These are phyloP conservation scores for Cryptosporidium muris DNA, from an alignment of 169 alveolate species.

Conservation along the genomic window DNA sequence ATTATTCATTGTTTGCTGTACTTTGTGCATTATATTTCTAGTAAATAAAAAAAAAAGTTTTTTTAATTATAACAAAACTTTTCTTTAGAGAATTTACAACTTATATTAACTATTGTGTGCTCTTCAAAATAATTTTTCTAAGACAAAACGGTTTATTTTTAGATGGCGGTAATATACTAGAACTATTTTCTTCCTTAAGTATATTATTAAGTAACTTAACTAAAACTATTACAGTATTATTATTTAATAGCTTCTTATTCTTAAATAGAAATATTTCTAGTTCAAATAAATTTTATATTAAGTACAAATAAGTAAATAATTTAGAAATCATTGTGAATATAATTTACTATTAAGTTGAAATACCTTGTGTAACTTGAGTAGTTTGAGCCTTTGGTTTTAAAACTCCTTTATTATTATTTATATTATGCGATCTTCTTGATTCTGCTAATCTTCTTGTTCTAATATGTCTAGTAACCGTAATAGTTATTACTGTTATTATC, in stretches of 20 bases:
- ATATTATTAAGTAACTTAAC: no score
- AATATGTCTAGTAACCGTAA: constrained; percentile 42
- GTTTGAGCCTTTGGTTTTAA: background rate
- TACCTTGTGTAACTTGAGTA: no score
- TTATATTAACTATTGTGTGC: constrained; percentile 20
- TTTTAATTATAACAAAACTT: background rate
- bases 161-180: constrained; percentile 61
- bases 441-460: constrained; percentile 40
- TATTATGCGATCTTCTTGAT: background rate
- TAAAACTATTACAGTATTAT: background rate
- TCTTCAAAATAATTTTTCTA: background rate
- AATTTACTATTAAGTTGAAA: no score
- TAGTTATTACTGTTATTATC: constrained; percentile 20
- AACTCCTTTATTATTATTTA: background rate
- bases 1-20: constrained; percentile 28
- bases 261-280: background rate
- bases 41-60: background rate
- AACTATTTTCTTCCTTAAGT: no score
- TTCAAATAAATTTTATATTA: background rate
- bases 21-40: background rate
- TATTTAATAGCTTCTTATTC: background rate
- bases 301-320: background rate
- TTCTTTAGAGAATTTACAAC: background rate
- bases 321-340: no score
- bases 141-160: constrained; percentile 67